Evolutionary conservation across 2,329 filamentous ascomycete species (phyloP), one percentile per base, ranked within the genome.

Genomic region (Fusarium dimerum): DNA sequence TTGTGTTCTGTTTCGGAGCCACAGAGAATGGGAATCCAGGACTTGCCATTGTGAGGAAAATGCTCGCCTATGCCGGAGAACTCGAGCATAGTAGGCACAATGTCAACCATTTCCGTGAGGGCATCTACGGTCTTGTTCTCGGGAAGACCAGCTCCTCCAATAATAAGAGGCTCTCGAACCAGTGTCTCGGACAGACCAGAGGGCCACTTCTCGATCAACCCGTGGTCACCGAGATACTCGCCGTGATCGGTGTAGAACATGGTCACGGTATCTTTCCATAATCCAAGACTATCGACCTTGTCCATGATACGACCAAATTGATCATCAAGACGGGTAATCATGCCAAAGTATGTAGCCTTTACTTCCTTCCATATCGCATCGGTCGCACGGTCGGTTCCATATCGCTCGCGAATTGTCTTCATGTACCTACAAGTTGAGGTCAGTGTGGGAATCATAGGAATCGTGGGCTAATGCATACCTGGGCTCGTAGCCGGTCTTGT

Each of bases 201-300:
- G 0, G 74, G 76, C 75, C 76, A 78, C 51, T 79, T 79, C 59
- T 79, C 76, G 18, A 80, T 74, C 12, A 78, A 60, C 0, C 76
- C 76, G 47, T 77, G 68, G 47, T 79, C 76, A 12, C 76, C 76
- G 0, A 79, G 69, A 46, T 74, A 79, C 47, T 79, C 75, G 4
- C 76, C 76, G 51, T 76, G 76, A 42, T 76, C 73, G 0, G 73
- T 76, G 48, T 75, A 76, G 56, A 77, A 76, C 65, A 77, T 68
- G 1, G 73, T 76, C 0, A 77, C 66, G 0, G 74, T 76, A 8
- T 68, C 61, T 5, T 72, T 62, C 70, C 72, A 76, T 0, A 73
- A 56, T 1, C 59, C 66, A 1, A 68, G 56, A 1, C 68, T 63
- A 10, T 75, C 67, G 3, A 73, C 54, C 5, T 64, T 67, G 0